Evolutionary conservation across 1,284 basidiomycete species (phyloP).

Genomic region (Cystobasidium pallidum): DNA sequence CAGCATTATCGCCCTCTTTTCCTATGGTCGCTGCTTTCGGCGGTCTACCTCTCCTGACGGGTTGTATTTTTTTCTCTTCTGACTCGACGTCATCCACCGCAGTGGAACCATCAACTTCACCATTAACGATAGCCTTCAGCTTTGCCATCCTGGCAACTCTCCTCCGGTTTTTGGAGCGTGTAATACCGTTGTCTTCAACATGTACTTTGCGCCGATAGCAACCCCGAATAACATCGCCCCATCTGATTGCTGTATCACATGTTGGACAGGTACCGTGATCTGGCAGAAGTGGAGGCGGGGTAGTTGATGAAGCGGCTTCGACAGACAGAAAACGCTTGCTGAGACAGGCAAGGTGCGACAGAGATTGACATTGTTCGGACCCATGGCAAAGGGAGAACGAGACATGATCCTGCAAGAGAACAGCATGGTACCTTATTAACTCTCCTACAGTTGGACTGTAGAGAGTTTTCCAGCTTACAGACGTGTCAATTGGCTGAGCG

Average conservation of each 20-base stretch:
- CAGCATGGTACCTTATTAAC: too few species aligned
- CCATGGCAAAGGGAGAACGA: conserved; percentile 63
- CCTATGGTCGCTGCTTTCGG: neutral
- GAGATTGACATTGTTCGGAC: conserved; percentile 60
- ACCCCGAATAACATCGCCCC: conserved; percentile 73
- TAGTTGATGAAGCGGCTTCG: conserved; percentile 48
- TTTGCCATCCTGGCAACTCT: conserved; percentile 1
- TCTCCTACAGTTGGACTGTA: too few species aligned
- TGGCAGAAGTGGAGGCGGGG: conserved; percentile 63
- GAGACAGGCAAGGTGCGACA: conserved; percentile 73
- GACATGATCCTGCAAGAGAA: conserved; percentile 64
- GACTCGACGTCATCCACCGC: neutral
- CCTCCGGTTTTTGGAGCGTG: neutral
- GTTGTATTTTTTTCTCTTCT: conserved; percentile 10
- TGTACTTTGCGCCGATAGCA: conserved; percentile 64
- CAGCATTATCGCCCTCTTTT: neutral
- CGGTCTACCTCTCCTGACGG: conserved; percentile 11
- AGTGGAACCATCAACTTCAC: neutral
- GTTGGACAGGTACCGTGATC: conserved; percentile 66
- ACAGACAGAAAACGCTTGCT: conserved; percentile 63
- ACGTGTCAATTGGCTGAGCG: conserved; percentile 58
- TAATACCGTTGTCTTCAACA: conserved; percentile 16
- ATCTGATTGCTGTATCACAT: conserved; percentile 65
- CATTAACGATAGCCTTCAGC: conserved; percentile 1
- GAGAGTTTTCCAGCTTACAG: conserved; percentile 63